Base-by-base conservation (phyloP, 2,329 filamentous ascomycete species). In the Chrysoporthe austroafricana region DNA sequence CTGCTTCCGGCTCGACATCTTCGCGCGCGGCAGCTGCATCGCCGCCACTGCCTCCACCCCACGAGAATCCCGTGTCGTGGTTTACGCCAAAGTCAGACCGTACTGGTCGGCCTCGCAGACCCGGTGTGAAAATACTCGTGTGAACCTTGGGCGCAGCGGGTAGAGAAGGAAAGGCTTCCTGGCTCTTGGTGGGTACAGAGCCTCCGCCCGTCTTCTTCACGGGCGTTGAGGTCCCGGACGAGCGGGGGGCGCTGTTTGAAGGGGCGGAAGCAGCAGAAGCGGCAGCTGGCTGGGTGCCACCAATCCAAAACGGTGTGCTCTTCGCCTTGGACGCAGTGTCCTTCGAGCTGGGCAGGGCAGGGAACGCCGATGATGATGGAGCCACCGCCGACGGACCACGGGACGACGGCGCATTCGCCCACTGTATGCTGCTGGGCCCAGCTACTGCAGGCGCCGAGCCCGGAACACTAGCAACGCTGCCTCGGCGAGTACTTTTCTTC, bases 131-230 rank as follows among this genome's bases (percentile, higher is more conserved):
- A 57, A 90, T 87, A 0, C 86, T 88, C 1, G 86, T 88, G 54
- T 82, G 81, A 3, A 86, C 86, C 74, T 90, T 97, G 0, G 91
- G 86, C 1, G 93, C 94, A 0, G 89, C 84, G 0, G 94, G 94
- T 0, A 97, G 84, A 1, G 93, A 90, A 0, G 94, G 95, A 79
- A 97, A 97, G 0, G 89, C 88, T 70, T 94, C 90, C 57, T 80
- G 79, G 59, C 77, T 78, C 42, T 74, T 75, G 36, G 69, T 66
- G n/a, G 72, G 67, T 6, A 9, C 52, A 65, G 59, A 26, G 60
- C 58, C 59, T 11, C 59, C 43, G 52, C 44, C 66, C 64, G 63
- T 66, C 39, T 63, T 48, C 43, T 63, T 63, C 1, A 62, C 58
- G 1, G 69, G 66, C 21, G 60, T 62, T 5, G 63, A 48, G 4